Percentiles rank a stretch among this genome's conserved stretches.
Evolutionary conservation across 2,329 filamentous ascomycete species (phyloP).

Genomic region (Xylariales sp.): DNA sequence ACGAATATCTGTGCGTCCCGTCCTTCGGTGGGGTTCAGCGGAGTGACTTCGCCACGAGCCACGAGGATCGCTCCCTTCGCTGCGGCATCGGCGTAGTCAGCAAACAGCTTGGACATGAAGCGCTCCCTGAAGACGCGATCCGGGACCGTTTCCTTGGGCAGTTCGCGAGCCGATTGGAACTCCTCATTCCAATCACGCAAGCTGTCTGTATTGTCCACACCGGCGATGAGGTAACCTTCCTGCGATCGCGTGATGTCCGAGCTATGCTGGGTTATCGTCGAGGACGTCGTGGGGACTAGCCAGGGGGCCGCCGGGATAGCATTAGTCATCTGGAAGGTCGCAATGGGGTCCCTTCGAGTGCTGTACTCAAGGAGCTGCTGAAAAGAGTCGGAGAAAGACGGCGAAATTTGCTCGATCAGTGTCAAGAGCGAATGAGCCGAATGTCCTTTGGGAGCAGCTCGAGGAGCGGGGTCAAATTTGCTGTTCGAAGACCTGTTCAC

Average conservation of each 20-base stretch:
- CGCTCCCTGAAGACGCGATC: conserved; percentile 95
- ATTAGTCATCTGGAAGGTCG: conserved; percentile 94
- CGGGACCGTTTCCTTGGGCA: conserved; percentile 89
- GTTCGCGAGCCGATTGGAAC: conserved; percentile 91
- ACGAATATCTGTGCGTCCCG: conserved; percentile 96
- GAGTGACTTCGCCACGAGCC: conserved; percentile 84
- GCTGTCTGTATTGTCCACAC: conserved; percentile 90
- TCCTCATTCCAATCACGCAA: conserved; percentile 98
- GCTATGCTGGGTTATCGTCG: conserved; percentile 64
- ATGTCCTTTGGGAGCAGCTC: conserved; percentile 70
- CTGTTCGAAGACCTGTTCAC: conserved; percentile 93
- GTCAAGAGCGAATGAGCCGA: conserved; percentile 82
- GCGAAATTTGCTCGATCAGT: conserved; percentile 73
- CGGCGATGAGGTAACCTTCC: conserved; percentile 84
- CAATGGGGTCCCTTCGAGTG: conserved; percentile 78
- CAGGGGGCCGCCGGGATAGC: conserved; percentile 88
- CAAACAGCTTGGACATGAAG: conserved; percentile 90
- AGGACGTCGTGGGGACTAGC: conserved; percentile 70
- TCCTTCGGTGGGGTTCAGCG: conserved; percentile 89
- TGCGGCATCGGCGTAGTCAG: conserved; percentile 95
- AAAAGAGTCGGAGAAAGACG: conserved; percentile 76
- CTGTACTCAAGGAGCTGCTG: conserved; percentile 77
- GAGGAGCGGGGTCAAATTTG: conserved; percentile 89
- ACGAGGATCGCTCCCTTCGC: conserved; percentile 88
- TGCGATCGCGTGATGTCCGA: conserved; percentile 85